Percentiles rank a stretch among this genome's conserved stretches.
phyloP scores from a whole-genome alignment of 1,139 yeast genomes.

The Scheffersomyces illinoinensis region DNA sequence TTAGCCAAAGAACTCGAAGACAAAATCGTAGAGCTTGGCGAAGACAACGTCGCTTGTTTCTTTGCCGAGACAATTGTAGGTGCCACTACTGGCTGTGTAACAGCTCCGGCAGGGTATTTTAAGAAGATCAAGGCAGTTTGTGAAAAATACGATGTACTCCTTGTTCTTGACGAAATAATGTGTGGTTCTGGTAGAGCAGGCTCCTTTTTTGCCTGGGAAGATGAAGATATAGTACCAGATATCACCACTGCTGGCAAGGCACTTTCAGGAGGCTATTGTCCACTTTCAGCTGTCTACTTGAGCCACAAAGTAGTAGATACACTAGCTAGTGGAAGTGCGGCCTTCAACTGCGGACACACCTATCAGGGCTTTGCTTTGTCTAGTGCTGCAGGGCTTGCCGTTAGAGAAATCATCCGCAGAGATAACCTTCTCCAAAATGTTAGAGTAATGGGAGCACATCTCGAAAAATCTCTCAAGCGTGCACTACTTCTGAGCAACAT shows the following conservation, averaged over 20 bases:
- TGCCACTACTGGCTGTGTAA: constrained; percentile 13
- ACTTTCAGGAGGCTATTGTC: constrained; percentile 17
- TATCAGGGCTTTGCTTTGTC: constrained; percentile 18
- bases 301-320: constrained; percentile 14
- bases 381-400: constrained; percentile 17
- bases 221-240: constrained; percentile 16
- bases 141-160: constrained; percentile 15
- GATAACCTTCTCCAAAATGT: constrained; percentile 14
- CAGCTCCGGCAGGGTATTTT: constrained; percentile 15
- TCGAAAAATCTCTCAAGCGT: constrained; percentile 8
- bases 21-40: constrained; percentile 15
- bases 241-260: constrained; percentile 18
- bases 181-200: constrained; percentile 20
- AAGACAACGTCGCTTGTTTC: constrained; percentile 14
- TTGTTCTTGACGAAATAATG: constrained; percentile 17
- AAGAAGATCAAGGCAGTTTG: constrained; percentile 11
- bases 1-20: constrained; percentile 17
- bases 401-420: constrained; percentile 15
- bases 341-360: constrained; percentile 17
- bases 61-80: constrained; percentile 14
- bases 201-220: constrained; percentile 19
- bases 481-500: constrained; percentile 4
- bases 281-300: constrained; percentile 17
- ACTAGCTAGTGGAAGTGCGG: constrained; percentile 12
- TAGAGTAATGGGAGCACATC: constrained; percentile 10